Evolutionary conservation across 345 rosid species (phyloP), one percentile per base, ranked within the genome.

Genomic region (Salix suchowensis): DNA sequence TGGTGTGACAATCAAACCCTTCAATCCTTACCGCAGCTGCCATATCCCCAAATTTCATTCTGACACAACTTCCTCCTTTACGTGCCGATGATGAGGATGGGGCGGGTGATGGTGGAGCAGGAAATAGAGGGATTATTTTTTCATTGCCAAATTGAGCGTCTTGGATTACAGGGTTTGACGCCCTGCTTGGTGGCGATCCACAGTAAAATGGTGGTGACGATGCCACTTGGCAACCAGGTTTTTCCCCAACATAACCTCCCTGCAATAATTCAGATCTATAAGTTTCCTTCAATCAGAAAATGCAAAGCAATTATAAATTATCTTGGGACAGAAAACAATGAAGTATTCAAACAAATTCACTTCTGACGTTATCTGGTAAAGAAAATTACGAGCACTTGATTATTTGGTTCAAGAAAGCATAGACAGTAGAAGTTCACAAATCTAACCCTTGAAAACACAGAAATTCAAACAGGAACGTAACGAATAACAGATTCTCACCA

Each of bases 11-110:
- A 79, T 91, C 90, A 52, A 93, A 93, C 52, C 97, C 97, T 87
- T 93, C 97, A 52, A 93, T 86, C 78, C 96, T 90, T 55, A 91
- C 92, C 7, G 90, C 87, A 14, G 90, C 89, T 13, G 93, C 94
- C 61, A 76, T 84, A 60, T 87, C 78, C 80, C 89, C 93, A 8
- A 78, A 86, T 68, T 89, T 90, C 84, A 73, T 77, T 72, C 94
- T 85, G 60, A 86, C 90, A 77, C 92, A 87, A 13, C 92, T 87
- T 21, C 90, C 92, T 62, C 78, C 84, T 64, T 69, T 66, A 30
- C 82, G 73, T 26, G 71, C 73, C 1, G 74, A 36, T 26, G 77
- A 44, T 16, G 86, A 71, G 1, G 86, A 78, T 5, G 97, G 75
- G 8, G 89, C 81, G 24, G 79, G 73, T 4, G 89, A 82, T 28